phyloP scores from a whole-genome alignment of 352 stramenopile genomes.

The Thalassiosira hispida region DNA sequence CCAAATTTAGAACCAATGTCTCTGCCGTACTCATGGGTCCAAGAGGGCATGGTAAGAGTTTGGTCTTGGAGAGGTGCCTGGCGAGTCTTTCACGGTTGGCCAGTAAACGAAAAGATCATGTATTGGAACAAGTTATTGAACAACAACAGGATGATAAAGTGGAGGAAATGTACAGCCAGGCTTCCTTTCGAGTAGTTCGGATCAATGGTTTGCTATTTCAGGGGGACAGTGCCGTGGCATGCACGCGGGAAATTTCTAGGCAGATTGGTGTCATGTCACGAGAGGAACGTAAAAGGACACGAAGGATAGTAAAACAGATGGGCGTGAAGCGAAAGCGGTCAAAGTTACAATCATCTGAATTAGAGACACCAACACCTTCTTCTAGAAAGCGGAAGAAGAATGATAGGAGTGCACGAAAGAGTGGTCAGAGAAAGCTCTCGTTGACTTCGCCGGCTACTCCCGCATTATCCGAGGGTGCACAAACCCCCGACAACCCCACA shows the following conservation, averaged over 20 bases:
- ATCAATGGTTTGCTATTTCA: conserved; percentile 75
- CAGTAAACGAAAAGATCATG: conserved; percentile 23
- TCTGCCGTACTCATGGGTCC: conserved; percentile 75
- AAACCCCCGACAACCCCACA: conserved; percentile 22
- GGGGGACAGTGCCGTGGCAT: conserved; percentile 63
- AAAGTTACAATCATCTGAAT: conserved; percentile 16
- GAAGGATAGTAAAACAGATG: conserved; percentile 22
- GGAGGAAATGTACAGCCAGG: conserved; percentile 15
- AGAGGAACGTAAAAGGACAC: conserved; percentile 29
- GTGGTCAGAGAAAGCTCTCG: background rate
- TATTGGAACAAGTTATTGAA: conserved; percentile 31
- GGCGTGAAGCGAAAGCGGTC: conserved; percentile 12
- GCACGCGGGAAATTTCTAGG: conserved; percentile 73
- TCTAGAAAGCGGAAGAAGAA: conserved; percentile 19
- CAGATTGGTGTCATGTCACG: conserved; percentile 73
- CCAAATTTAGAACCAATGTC: conserved; percentile 54
- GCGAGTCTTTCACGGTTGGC: conserved; percentile 38
- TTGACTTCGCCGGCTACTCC: conserved; percentile 1
- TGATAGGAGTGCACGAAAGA: conserved; percentile 11
- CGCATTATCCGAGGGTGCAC: background rate
- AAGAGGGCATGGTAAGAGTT: conserved; percentile 69
- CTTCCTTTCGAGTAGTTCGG: conserved; percentile 66
- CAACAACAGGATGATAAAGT: conserved; percentile 24
- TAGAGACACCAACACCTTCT: conserved; percentile 11
- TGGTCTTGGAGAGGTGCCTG: conserved; percentile 77